Evolutionary conservation across 2,329 filamentous ascomycete species (phyloP).

Genomic region (Boeremia exigua): DNA sequence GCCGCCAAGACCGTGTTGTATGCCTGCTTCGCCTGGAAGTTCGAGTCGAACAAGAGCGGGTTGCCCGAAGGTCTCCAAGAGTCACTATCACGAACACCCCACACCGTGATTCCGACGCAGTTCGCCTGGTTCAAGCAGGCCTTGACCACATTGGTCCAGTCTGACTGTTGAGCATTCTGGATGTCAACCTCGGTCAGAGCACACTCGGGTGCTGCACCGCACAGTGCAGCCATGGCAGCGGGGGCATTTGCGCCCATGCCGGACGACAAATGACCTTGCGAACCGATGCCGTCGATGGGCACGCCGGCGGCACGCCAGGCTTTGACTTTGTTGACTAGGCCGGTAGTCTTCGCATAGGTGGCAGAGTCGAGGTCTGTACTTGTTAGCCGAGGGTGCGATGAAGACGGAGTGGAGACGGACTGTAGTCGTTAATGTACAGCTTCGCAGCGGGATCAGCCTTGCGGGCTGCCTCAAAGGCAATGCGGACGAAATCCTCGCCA

Average conservation of each 20-base stretch:
- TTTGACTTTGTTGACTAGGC: conserved; percentile 66
- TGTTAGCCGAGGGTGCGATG: conserved; percentile 42
- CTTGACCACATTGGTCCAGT: conserved; percentile 63
- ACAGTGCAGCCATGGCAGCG: conserved; percentile 60
- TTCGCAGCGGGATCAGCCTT: conserved; percentile 70
- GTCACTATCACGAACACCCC: conserved; percentile 58
- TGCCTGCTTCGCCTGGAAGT: conserved; percentile 53
- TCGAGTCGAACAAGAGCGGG: conserved; percentile 55
- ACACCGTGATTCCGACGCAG: conserved; percentile 73
- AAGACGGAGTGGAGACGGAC: conserved; percentile 18
- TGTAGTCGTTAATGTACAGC: conserved; percentile 77
- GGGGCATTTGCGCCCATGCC: conserved; percentile 57
- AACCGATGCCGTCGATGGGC: conserved; percentile 70
- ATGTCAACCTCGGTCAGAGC: conserved; percentile 75
- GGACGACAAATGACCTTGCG: conserved; percentile 55
- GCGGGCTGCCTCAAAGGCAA: conserved; percentile 73
- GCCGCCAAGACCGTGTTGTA: conserved; percentile 44
- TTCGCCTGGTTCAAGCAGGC: conserved; percentile 66
- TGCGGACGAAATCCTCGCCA: conserved; percentile 73
- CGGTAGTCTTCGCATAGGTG: conserved; percentile 64
- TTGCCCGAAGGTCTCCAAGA: conserved; percentile 53
- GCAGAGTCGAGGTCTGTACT: conserved; percentile 64
- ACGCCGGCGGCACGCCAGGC: conserved; percentile 68
- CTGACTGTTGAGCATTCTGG: conserved; percentile 60
- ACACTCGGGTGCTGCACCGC: conserved; percentile 62